Conservation (phyloP, 768 basidiomycete genomes). For the Cystofilobasidium ferigula region DNA sequence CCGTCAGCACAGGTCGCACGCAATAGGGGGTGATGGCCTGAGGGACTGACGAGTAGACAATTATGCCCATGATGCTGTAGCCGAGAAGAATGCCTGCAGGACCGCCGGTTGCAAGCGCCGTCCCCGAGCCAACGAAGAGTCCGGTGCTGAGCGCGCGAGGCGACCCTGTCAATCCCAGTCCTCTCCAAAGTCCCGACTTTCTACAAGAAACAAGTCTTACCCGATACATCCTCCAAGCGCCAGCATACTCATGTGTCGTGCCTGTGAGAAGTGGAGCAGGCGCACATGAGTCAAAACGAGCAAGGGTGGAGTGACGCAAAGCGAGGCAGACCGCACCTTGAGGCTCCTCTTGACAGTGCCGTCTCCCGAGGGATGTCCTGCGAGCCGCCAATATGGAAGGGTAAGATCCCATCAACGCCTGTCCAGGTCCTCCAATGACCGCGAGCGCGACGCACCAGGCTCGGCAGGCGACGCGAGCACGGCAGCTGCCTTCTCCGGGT, state of each 20-base stretch:
- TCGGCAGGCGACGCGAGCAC: not conserved
- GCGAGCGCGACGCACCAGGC: not conserved
- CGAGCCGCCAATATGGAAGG: not conserved
- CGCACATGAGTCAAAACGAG: no score
- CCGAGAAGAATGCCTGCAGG: slow-evolving; percentile 12
- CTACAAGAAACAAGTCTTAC: not conserved
- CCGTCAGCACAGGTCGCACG: no score
- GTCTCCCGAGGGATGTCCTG: not conserved
- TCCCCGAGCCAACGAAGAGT: slow-evolving; percentile 16
- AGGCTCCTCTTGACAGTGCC: slow-evolving; percentile 12
- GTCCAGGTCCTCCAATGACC: not conserved
- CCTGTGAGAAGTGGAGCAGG: no score
- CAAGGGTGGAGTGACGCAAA: no score
- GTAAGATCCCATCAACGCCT: not conserved
- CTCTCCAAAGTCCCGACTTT: no score
- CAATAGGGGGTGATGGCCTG: no score
- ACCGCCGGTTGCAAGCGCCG: slow-evolving; percentile 14
- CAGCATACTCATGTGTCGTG: slow-evolving; percentile 1
- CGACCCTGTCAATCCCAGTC: no score
- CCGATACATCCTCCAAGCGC: slow-evolving; percentile 15
- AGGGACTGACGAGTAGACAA: slow-evolving; percentile 16
- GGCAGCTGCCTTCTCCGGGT: not conserved
- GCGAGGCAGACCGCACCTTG: slow-evolving; percentile 4
- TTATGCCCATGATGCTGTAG: slow-evolving; percentile 14
- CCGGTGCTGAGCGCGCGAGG: slow-evolving; percentile 5